Base-by-base conservation (phyloP, 176 grass and related monocot genomes). In the Triticum urartu region DNA sequence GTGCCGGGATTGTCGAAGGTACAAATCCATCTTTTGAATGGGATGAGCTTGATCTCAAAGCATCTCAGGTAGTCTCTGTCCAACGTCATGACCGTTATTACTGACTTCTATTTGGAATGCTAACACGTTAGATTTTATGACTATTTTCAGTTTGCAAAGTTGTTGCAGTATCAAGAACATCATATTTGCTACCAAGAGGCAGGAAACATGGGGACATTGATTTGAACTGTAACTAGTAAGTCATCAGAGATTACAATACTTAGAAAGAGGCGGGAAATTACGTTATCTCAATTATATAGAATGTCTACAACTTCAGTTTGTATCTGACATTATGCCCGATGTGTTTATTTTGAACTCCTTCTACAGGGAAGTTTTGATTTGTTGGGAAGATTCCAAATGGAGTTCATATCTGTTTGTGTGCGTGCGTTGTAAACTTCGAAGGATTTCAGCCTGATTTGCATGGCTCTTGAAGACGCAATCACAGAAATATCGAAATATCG, bases 21-120 rank as follows among this genome's bases (percentile, higher is more conserved):
- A 99, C 97, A 67, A 89, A 94, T 88, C 92, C 96, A 71, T 92
- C 93, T 58, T 95, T 89, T 39, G 96, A 98, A 82, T 98, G 93
- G 93, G 88, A 92, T 56, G 90, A 98, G 68, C 84, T 95, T 81
- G 90, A 98, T 84, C 83, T 95, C 63, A 98, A 98, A 79, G 91
- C 84, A 86, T 94, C 93, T 48, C 96, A 98, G 91, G 92, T 93
- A 81, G 11, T 33, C 14, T 82, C 58, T 64, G 18, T 89, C 28
- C 14, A 82, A 24, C 28, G 13, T 61, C 8, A 38, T 83, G 71
- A 26, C 12, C 43, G 9, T 10, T 52, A 30, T 28, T n/a, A 12
- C 15, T 24, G 22, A 33, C 20, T 86, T 72, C 72, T 73, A 5
- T 47, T 58, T 60, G 9, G 25, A 83, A 84, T 80, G 76, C 62